Base-by-base conservation (phyloP, 352 stramenopile species). In the Globisporangium cystogenes region DNA sequence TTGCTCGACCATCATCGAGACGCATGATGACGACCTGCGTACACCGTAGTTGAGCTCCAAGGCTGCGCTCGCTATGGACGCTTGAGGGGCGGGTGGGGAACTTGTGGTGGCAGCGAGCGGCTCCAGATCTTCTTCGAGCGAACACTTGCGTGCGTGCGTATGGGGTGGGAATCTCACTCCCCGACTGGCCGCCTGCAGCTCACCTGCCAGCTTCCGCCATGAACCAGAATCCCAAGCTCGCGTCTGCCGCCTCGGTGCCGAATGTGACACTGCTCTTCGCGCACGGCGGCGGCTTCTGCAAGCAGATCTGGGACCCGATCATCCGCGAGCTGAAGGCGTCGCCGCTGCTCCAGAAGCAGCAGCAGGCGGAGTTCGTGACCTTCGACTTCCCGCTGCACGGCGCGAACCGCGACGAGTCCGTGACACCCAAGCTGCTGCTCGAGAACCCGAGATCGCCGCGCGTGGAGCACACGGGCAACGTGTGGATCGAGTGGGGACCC, bases 281-380 rank as follows among this genome's bases (percentile, higher is more conserved):
- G 18, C 74, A 86, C 54, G 74, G 64, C 40, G 72, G 58, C 7
- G 68, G 74, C 36, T 81, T 82, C 54, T 86, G 74, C 52, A 66
- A 64, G 56, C 55, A 82, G 47, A 59, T 69, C 7, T 86, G 74
- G 74, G 49, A 65, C 26, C 69, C 74, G 0, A 52, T 82, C 26
- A 72, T 72, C n/a, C 61, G 55, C 15, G 64, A 62, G 0, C 41
- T 86, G 20, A 56, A 65, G 53, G 29, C 29, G 29, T 35, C 29
- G 29, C 29, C 29, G 29, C 29, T 35, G 29, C 29, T 35, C 29
- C 7, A 35, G 29, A 6, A 35, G 29, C 62, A n/a, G 29, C 62
- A n/a, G 29, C 20, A 53, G 46, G 11, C 74, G 46, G 62, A 39
- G 33, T 18, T 39, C 33, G 33, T 16, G 33, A 39, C 33, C 23